Evolutionary conservation across 768 basidiomycete genomes (phyloP), one percentile per base, ranked within the genome.

Genomic region (Tephrocybe sp.): DNA sequence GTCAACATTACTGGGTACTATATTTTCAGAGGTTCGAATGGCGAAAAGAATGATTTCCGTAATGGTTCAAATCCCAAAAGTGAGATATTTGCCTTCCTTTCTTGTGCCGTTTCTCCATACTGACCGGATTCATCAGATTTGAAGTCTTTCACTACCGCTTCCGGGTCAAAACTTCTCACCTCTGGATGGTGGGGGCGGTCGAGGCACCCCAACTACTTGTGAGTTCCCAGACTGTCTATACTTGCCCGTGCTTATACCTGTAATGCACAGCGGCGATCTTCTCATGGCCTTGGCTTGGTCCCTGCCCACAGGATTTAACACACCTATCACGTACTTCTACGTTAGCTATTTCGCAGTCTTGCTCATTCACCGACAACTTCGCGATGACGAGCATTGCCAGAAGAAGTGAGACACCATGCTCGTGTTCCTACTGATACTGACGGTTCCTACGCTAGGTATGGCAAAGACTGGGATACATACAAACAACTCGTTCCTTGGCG

Each of bases 111-210:
- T 12, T 12, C 40, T 41, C 26, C 51, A 45, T 34, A 45, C 32
- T 49, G 5, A 35, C 2, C 13, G 24, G n/a, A 43, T 32, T 12
- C 6, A 18, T 12, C 22, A 61, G 60, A 59, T 38, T 31, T 64
- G 13, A 42, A 49, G 32, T 58, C 48, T 28, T 49, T 59, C 30
- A 48, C 51, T 34, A 98, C 97, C 1, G 79, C 84, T 55, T 80
- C 83, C 15, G 97, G 97, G 12, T 86, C 91, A 2, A 97, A 92
- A 66, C 77, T 99, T 27, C 78, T 99, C 22, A 96, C 85, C 24
- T 91, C 90, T 4, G 97, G 97, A 6, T 98, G 97, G 97, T 99
- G 97, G 97, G 96, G 95, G 8, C 69, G 79, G 42, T 95, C 89
- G 0, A 80, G 91, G 32, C 97, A 99, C 68, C 97, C 97, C 1